These are phyloP conservation scores for Priceomyces melissophilus DNA, from an alignment of 805 yeast species.

Conservation along the genomic window DNA sequence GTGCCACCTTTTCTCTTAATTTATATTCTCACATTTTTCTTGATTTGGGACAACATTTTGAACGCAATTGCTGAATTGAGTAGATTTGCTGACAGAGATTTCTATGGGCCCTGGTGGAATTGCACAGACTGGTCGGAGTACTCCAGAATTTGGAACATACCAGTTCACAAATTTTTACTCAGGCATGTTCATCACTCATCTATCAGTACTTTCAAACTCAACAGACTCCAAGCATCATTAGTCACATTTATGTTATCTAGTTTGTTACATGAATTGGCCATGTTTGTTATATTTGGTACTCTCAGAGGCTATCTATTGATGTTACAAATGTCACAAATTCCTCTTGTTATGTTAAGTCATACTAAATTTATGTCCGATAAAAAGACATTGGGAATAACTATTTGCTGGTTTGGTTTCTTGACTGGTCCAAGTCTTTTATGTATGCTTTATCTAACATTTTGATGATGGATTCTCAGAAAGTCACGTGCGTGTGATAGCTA, in stretches of 20 bases:
- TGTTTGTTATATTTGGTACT: conserved; percentile 81
- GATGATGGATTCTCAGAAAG: conserved; percentile 7
- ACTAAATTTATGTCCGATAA: conserved; percentile 53
- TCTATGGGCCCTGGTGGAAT: conserved; percentile 98
- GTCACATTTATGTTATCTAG: conserved; percentile 79
- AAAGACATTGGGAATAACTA: conserved; percentile 66
- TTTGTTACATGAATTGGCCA: conserved; percentile 83
- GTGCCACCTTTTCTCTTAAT: conserved; percentile 76
- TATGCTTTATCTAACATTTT: conserved; percentile 76
- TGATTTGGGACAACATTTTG: conserved; percentile 94
- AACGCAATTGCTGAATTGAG: conserved; percentile 89
- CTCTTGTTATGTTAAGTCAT: conserved; percentile 64
- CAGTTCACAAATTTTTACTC: conserved; percentile 84
- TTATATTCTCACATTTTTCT: conserved; percentile 75
- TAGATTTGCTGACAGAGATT: conserved; percentile 82
- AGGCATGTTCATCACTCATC: conserved; percentile 94
- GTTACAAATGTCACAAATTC: conserved; percentile 86
- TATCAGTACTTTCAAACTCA: conserved; percentile 68
- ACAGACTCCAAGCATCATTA: conserved; percentile 66
- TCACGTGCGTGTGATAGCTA: conserved; percentile 2
- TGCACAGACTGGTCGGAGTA: conserved; percentile 91
- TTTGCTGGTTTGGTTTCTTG: conserved; percentile 91
- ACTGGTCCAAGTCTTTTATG: conserved; percentile 88
- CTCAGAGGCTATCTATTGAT: conserved; percentile 75
- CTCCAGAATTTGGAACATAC: conserved; percentile 90